These are phyloP conservation scores for Gossypium davidsonii DNA, from an alignment of 441 rosid genomes.

Conservation along the genomic window DNA sequence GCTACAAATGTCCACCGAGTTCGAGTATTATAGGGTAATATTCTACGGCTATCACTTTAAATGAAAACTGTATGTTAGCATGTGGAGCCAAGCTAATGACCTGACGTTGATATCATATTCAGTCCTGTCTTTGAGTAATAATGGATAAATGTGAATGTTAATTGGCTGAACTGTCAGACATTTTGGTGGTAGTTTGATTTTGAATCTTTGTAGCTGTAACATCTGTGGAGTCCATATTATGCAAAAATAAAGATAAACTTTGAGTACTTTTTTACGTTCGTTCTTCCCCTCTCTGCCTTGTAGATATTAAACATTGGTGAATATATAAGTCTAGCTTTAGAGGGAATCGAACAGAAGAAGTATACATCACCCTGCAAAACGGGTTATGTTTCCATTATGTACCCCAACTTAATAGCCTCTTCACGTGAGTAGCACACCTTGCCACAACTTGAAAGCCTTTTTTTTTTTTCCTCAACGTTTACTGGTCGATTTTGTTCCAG, in stretches of 20 bases:
- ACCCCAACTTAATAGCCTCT: constrained; percentile 1
- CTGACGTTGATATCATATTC: neutral
- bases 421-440: neutral
- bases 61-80: neutral
- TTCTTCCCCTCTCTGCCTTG: neutral
- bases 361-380: neutral
- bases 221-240: neutral
- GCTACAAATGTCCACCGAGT: neutral
- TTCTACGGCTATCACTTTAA: neutral
- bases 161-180: neutral
- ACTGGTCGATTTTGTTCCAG: neutral
- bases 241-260: neutral
- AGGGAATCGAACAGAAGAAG: neutral
- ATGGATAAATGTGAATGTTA: neutral
- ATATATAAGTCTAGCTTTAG: neutral
- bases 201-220: neutral
- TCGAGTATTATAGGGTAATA: neutral
- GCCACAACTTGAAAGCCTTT: neutral
- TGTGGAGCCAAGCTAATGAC: neutral
- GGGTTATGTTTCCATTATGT: neutral
- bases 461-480: neutral
- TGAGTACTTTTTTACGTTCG: neutral
- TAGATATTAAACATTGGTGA: constrained; percentile 6
- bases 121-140: neutral
- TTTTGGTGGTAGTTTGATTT: neutral